Conservation (phyloP, 148 eudicot genomes). For the Linanthus parryae region DNA sequence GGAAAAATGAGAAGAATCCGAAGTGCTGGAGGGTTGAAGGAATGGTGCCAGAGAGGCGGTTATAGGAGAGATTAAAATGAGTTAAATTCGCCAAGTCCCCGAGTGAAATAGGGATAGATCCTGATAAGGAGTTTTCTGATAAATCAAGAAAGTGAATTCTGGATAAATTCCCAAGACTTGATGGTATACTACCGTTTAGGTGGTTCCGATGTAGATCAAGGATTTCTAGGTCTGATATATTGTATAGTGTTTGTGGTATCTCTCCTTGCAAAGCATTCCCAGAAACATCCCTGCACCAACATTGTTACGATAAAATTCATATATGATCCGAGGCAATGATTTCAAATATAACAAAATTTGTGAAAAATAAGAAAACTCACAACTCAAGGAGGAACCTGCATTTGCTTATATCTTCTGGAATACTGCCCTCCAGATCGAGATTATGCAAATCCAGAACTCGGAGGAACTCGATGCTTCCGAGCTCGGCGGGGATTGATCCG, state of each 20-base stretch:
- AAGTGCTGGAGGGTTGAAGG: constrained; percentile 60
- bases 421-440: constrained; percentile 59
- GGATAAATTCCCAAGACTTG: constrained; percentile 55
- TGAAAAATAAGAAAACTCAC: constrained; percentile 47
- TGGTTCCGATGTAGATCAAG: constrained; percentile 75
- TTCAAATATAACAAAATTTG: background rate
- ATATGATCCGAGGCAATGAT: background rate
- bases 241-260: constrained; percentile 70
- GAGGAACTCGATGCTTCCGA: constrained; percentile 69
- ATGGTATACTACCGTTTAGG: constrained; percentile 63
- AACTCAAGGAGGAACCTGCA: constrained; percentile 90
- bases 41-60: constrained; percentile 61
- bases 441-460: constrained; percentile 74
- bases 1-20: constrained; percentile 59
- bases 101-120: constrained; percentile 62
- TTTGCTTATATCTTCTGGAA: constrained; percentile 55
- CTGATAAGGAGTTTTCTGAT: constrained; percentile 65
- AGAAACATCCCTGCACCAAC: constrained; percentile 81
- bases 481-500: constrained; percentile 56
- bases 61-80: constrained; percentile 75
- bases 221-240: constrained; percentile 64
- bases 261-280: constrained; percentile 75
- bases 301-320: background rate
- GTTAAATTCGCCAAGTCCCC: constrained; percentile 48
- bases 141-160: constrained; percentile 54